Evolutionary conservation across 768 basidiomycete species (phyloP), one percentile per base, ranked within the genome.

Genomic region (Fomitopsis pulvina): DNA sequence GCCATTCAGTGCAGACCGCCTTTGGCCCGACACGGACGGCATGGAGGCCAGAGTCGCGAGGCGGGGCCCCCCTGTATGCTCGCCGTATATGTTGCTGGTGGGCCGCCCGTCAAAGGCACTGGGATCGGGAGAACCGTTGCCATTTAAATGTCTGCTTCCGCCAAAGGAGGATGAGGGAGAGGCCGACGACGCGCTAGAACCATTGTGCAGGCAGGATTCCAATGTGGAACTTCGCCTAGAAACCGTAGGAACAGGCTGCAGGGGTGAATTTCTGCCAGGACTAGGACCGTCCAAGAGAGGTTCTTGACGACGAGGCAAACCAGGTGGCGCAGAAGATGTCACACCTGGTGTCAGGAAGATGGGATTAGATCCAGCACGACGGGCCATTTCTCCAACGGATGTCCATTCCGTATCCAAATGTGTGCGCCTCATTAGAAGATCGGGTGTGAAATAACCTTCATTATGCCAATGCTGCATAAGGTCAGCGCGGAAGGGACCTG

Each of bases 381-480:
- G 71, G 54, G 75, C 69, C 46, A 87, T 70, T 42, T 77, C 78
- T 47, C 75, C 78, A 7, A 90, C 79, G 42, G 83, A 70, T 45
- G 71, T 76, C 85, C 85, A 91, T 11, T 82, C 77, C 11, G 60
- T 58, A 61, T 91, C 88, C 45, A 86, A 55, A 53, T 78, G 74
- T n/a, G 78, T 80, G 41, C 92, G 81, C 63, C 86, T 90, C 80
- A 94, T 85, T 28, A 88, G 80, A 22, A 97, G 75, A 54, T 90
- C 84, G 24, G 82, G 71, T 8, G 80, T 72, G 61, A 97, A 97
- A 67, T 94, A 97, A 14, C 89, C 87, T 59, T 87, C 87, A 45
- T 90, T 82, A 62, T 83, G 85, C 93, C 93, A 96, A 60, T 89
- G 89, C 70, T 95, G 92, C 93, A 97, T 95, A 48, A 87, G 58